A percentile compares a stretch with the other conserved stretches of the same genome.
Evolutionary conservation across 495 filamentous ascomycete genomes (phyloP).

Genomic region (Neurospora tetraspora): DNA sequence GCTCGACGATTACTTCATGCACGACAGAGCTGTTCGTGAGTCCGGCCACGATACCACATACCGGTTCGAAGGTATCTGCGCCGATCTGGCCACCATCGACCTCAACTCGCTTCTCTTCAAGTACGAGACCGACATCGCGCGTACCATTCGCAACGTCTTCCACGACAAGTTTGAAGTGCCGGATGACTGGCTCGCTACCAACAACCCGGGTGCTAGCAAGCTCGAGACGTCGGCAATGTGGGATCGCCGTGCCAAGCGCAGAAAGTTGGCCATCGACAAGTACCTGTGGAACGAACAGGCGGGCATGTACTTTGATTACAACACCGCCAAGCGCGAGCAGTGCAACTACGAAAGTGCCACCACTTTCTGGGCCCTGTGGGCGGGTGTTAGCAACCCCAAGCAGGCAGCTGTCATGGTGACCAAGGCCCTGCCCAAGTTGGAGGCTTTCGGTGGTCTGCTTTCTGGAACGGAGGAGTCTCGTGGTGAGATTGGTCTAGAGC

Average conservation of each 20-base stretch:
- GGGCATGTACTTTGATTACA: conserved; percentile 95
- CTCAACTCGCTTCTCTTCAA: conserved; percentile 91
- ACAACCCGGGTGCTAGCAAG: conserved; percentile 39
- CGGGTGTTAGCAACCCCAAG: conserved; percentile 66
- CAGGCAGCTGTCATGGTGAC: conserved; percentile 71
- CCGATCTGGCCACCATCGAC: conserved; percentile 85
- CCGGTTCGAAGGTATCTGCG: conserved; percentile 78
- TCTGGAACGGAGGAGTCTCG: conserved; percentile 81
- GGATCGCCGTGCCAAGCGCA: conserved; percentile 73
- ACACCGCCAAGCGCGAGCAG: conserved; percentile 69
- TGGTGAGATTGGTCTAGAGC: conserved; percentile 64
- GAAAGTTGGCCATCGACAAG: conserved; percentile 74
- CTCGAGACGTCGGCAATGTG: conserved; percentile 73
- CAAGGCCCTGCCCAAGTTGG: conserved; percentile 72
- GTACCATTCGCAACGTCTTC: conserved; percentile 72
- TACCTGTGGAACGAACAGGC: conserved; percentile 83
- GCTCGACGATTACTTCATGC: conserved; percentile 88
- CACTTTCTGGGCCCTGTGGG: conserved; percentile 96
- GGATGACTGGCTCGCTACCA: conserved; percentile 53
- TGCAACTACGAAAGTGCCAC: conserved; percentile 77
- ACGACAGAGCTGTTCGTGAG: conserved; percentile 89
- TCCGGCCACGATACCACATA: conserved; percentile 97
- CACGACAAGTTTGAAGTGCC: conserved; percentile 70
- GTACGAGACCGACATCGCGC: conserved; percentile 85
- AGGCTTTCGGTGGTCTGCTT: conserved; percentile 78